These are phyloP conservation scores for Aureobasidium lini DNA, from an alignment of 2,329 filamentous ascomycete species.

Conservation along the genomic window DNA sequence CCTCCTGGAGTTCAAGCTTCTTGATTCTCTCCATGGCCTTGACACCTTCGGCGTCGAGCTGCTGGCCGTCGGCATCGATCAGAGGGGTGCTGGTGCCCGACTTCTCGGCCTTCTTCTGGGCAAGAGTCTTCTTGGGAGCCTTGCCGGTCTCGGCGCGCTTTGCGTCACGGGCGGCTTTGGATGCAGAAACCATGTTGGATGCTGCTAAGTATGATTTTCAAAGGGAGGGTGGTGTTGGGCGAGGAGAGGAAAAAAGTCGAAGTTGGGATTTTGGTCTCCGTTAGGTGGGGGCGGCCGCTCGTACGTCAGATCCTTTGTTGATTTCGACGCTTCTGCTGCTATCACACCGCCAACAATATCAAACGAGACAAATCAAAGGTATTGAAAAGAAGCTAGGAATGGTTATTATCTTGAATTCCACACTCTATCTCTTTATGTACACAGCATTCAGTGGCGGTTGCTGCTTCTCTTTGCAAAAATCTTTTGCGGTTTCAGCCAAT, in stretches of 20 bases:
- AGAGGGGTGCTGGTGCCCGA: conserved; percentile 58
- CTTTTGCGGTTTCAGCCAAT: background rate
- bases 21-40: conserved; percentile 71
- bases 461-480: background rate
- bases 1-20: conserved; percentile 85
- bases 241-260: conserved; percentile 10
- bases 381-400: background rate
- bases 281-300: background rate
- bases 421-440: background rate
- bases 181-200: conserved; percentile 56
- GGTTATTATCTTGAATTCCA: background rate
- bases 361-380: background rate
- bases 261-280: background rate
- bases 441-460: background rate
- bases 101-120: conserved; percentile 52
- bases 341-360: background rate
- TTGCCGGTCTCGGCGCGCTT: conserved; percentile 61
- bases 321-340: background rate
- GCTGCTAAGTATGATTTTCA: conserved; percentile 4
- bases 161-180: conserved; percentile 60
- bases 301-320: conserved; percentile 1
- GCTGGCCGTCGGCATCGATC: conserved; percentile 55
- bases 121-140: conserved; percentile 66
- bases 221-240: background rate
- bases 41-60: conserved; percentile 52